These are phyloP conservation scores for Phytophthora sp. DNA, from an alignment of 352 stramenopile genomes.

Conservation along the genomic window DNA sequence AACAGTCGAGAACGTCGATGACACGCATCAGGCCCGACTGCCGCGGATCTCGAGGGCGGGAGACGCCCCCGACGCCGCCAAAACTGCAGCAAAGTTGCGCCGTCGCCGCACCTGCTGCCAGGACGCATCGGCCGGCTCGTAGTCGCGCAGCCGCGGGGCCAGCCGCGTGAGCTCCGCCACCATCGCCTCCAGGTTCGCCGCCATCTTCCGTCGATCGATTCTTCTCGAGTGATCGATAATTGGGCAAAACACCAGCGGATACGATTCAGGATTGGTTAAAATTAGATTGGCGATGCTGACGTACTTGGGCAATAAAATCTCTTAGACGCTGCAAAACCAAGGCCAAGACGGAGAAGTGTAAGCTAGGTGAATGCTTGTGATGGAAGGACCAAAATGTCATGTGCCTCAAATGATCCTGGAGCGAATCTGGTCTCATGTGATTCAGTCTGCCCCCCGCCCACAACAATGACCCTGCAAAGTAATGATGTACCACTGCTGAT, in stretches of 20 bases:
- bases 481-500: too few relatives aligned
- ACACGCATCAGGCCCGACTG: background rate
- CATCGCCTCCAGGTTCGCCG: constrained; percentile 39
- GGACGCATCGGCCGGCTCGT: constrained; percentile 50
- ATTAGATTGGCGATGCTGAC: background rate
- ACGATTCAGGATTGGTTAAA: background rate
- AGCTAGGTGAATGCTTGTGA: too few relatives aligned
- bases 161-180: constrained; percentile 61
- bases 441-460: too few relatives aligned
- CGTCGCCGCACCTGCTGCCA: constrained; percentile 60
- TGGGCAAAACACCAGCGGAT: background rate
- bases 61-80: background rate
- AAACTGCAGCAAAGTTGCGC: background rate
- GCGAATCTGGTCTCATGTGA: too few relatives aligned
- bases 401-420: too few relatives aligned
- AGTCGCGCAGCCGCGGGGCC: constrained; percentile 62
- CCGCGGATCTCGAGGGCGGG: background rate
- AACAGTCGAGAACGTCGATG: background rate
- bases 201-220: constrained; percentile 18
- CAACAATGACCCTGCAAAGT: too few relatives aligned
- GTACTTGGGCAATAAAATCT: too few relatives aligned
- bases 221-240: background rate
- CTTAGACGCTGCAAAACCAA: too few relatives aligned
- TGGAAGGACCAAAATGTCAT: too few relatives aligned
- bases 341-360: too few relatives aligned